Percentiles rank a stretch among this genome's conserved stretches.
phyloP scores from a whole-genome alignment of 495 filamentous ascomycete genomes.

The Aspergillus mulundensis region DNA sequence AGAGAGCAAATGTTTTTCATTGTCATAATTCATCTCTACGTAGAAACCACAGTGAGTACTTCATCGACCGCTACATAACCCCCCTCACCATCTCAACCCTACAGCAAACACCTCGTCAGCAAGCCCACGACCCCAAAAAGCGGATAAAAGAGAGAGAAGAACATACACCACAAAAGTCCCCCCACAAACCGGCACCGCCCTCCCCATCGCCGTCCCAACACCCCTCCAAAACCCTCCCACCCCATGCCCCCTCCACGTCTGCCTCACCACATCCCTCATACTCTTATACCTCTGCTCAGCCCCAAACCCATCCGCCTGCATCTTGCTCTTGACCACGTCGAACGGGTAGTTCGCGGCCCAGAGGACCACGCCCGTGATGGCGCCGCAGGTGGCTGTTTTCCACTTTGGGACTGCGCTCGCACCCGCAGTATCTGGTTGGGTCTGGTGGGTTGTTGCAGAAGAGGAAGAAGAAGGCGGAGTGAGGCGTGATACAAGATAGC shows the following conservation, averaged over 20 bases:
- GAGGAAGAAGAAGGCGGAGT: background rate
- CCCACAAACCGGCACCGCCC: slow-evolving; percentile 67
- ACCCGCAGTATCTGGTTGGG: too few relatives aligned
- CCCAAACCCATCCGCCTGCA: slow-evolving; percentile 84
- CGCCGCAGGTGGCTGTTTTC: background rate
- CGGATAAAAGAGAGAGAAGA: background rate
- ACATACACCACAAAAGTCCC: slow-evolving; percentile 16
- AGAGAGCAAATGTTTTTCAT: too few relatives aligned
- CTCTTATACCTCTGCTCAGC: slow-evolving; percentile 26
- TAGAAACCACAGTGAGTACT: too few relatives aligned
- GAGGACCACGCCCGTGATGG: slow-evolving; percentile 67
- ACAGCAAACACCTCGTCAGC: too few relatives aligned
- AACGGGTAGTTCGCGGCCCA: slow-evolving; percentile 87
- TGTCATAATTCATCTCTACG: too few relatives aligned
- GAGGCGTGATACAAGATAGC: background rate
- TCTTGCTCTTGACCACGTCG: slow-evolving; percentile 91
- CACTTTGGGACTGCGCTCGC: too few relatives aligned
- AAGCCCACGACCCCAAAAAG: too few relatives aligned
- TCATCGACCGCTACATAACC: too few relatives aligned
- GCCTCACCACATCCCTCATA: slow-evolving; percentile 72
- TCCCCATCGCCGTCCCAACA: slow-evolving; percentile 75
- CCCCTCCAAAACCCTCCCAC: slow-evolving; percentile 74
- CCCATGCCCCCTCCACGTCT: slow-evolving; percentile 63
- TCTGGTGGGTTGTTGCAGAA: too few relatives aligned
- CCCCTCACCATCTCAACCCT: too few relatives aligned